Evolutionary conservation across 805 yeast species (phyloP).

Genomic region (Kazachstania kunashirensis): DNA sequence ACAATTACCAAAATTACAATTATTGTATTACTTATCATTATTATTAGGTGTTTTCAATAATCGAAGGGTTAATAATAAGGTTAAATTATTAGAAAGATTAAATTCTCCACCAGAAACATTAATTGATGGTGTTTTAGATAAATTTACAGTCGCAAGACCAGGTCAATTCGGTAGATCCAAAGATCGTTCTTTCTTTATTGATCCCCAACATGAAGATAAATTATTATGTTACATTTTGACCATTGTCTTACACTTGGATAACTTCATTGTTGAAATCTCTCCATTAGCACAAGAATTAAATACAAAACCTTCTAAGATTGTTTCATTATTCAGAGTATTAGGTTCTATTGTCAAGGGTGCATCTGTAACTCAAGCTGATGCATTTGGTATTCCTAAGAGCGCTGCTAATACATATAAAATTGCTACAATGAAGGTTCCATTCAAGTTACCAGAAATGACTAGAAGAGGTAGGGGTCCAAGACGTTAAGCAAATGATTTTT

Average conservation of each 20-base stretch:
- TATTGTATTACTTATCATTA: constrained; percentile 72
- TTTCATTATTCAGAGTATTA: constrained; percentile 60
- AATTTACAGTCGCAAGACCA: constrained; percentile 60
- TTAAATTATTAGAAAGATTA: constrained; percentile 48
- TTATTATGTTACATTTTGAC: constrained; percentile 71
- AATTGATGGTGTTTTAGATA: constrained; percentile 58
- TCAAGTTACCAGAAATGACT: constrained; percentile 75
- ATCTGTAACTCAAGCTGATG: constrained; percentile 65
- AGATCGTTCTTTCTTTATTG: constrained; percentile 67
- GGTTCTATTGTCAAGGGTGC: constrained; percentile 75
- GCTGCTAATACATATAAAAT: constrained; percentile 59
- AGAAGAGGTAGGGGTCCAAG: constrained; percentile 45
- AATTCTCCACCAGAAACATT: constrained; percentile 65
- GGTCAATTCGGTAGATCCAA: constrained; percentile 64
- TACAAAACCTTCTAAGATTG: constrained; percentile 64
- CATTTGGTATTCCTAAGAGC: constrained; percentile 54
- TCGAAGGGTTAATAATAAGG: constrained; percentile 54
- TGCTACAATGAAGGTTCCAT: constrained; percentile 80
- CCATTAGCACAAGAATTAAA: constrained; percentile 81
- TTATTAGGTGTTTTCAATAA: constrained; percentile 71
- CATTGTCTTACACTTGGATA: constrained; percentile 63
- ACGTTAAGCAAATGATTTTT: constrained; percentile 5
- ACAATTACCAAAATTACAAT: constrained; percentile 50
- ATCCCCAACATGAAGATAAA: constrained; percentile 83
- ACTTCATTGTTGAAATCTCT: constrained; percentile 61